Evolutionary conservation across 768 basidiomycete species (phyloP).

Genomic region (Boletus insuetus): DNA sequence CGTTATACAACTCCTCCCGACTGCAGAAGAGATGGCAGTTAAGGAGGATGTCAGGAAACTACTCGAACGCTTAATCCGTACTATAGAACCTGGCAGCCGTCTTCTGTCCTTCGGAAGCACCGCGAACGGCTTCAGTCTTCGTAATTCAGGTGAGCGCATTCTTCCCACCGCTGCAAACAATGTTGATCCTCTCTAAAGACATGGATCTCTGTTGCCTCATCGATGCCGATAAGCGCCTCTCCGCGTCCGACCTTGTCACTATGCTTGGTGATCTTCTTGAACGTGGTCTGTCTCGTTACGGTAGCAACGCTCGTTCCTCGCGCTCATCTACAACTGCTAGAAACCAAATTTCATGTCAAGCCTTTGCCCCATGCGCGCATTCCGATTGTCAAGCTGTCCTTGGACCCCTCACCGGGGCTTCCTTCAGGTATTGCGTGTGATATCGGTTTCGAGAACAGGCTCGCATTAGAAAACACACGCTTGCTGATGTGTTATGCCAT

Average conservation of each 20-base stretch:
- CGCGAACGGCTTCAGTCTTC: conserved; percentile 94
- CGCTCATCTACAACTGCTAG: conserved; percentile 39
- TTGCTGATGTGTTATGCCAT: conserved; percentile 96
- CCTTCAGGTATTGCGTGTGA: conserved; percentile 93
- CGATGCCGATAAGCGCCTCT: conserved; percentile 75
- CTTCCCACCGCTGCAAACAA: not conserved
- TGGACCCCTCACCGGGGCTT: conserved; percentile 80
- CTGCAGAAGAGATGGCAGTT: conserved; percentile 83
- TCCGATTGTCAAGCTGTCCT: conserved; percentile 95
- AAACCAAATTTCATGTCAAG: conserved; percentile 96
- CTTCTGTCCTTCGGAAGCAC: conserved; percentile 94
- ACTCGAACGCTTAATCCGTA: conserved; percentile 92
- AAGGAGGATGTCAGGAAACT: conserved; percentile 96
- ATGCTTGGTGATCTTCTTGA: conserved; percentile 92
- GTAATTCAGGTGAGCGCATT: conserved; percentile 76
- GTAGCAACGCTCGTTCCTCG: conserved; percentile 1
- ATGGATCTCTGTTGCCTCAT: conserved; percentile 99
- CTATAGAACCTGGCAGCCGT: conserved; percentile 88
- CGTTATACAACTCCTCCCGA: conserved; percentile 88
- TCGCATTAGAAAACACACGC: conserved; percentile 96
- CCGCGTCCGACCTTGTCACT: conserved; percentile 88
- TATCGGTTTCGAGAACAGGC: conserved; percentile 96
- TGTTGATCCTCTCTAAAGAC: conserved; percentile 48
- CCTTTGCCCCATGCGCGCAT: conserved; percentile 95
- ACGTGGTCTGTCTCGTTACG: conserved; percentile 60